Percentiles rank a stretch among this genome's conserved stretches.
Evolutionary conservation across 106 monocot species (phyloP).

Genomic region (Dioscorea zingiberensis): DNA sequence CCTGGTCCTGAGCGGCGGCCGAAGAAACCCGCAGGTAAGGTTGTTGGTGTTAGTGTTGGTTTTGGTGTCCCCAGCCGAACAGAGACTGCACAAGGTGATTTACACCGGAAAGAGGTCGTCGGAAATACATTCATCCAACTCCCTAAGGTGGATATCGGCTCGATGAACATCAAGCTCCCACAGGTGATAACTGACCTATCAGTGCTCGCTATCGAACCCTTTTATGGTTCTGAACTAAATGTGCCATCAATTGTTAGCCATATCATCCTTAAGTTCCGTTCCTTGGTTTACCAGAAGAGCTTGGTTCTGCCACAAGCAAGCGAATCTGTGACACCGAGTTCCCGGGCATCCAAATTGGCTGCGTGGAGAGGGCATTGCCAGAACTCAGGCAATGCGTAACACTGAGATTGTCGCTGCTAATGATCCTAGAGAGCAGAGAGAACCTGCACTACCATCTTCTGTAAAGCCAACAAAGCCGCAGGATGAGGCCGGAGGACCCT

Average conservation of each 20-base stretch:
- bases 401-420: background rate
- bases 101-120: background rate
- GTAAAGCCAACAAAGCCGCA: background rate
- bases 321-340: constrained; percentile 17
- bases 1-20: background rate
- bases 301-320: constrained; percentile 7
- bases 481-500: constrained; percentile 9
- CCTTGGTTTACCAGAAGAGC: constrained; percentile 38
- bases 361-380: background rate
- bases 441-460: background rate
- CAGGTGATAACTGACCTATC: constrained; percentile 23
- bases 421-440: background rate
- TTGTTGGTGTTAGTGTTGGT: background rate
- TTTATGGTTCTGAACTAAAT: constrained; percentile 23
- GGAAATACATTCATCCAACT: background rate
- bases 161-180: constrained; percentile 14
- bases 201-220: constrained; percentile 49
- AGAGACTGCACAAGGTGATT: background rate
- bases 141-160: constrained; percentile 17
- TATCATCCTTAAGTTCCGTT: constrained; percentile 36
- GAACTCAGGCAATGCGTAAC: background rate
- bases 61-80: background rate
- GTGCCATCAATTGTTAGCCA: constrained; percentile 20
- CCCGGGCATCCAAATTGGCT: constrained; percentile 1
- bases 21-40: background rate